Base-by-base conservation (phyloP, 257 asterid genomes). In the Penstemon newberryi region DNA sequence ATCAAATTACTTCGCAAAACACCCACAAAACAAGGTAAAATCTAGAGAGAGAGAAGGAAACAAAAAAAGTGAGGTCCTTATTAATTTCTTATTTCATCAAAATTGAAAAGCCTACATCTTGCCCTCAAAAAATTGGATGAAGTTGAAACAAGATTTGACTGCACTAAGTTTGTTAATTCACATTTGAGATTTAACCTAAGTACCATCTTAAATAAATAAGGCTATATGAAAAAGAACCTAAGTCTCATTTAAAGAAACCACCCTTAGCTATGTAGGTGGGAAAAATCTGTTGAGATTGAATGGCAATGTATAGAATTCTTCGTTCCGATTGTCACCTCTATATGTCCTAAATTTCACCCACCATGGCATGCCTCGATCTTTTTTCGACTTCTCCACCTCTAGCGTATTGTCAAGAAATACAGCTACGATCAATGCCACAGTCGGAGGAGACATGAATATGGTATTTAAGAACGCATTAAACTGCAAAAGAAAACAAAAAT, bases 301-400 rank as follows among this genome's bases (percentile, higher is more conserved):
- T 6, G 99, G 99, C 86, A 93, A 71, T 12, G 96, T 90, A 63
- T 93, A 93, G 91, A 93, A 93, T 59, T 93, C 99, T 73, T 93
- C 99, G 11, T 93, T 90, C 52, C 99, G 79, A 54, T 87, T 93
- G 51, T 93, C 99, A 55, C 99, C 99, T 83, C 95, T 81, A 44
- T 88, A 93, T 4, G 97, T 87, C 70, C 99, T 77, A 78, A 93
- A 93, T 79, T 93, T 93, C 63, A 84, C 79, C 99, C 99, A 93
- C 97, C 97, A 93, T 18, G 99, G 96, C 99, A 93, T 93, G n/a
- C 99, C 99, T 0, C 99, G 76, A 38, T 93, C 97, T 78, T 81
- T 88, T 85, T 93, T 93, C 38, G 99, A 89, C 70, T 85, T 88
- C 80, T 93, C 96, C 70, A 90, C 99, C 3, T 93, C 99, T 58